Conservation (phyloP, 1,284 basidiomycete species). For the Microbotryum scabiosae region DNA sequence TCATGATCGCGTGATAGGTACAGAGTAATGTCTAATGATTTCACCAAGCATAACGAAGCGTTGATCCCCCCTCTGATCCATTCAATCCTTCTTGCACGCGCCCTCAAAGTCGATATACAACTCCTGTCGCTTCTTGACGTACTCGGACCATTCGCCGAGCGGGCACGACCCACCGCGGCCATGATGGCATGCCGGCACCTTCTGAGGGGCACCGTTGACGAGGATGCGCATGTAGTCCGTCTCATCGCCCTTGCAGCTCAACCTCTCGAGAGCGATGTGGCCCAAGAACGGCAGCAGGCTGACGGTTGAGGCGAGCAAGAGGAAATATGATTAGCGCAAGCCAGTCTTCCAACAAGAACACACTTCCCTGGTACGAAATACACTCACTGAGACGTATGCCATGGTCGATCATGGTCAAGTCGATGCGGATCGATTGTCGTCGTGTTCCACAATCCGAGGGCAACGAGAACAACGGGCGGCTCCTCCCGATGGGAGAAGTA, state of each 20-base stretch:
- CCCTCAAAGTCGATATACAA: constrained; percentile 31
- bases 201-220: constrained; percentile 43
- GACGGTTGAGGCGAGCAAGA: no score
- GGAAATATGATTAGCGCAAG: no score
- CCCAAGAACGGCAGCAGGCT: constrained; percentile 43
- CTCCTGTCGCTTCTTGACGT: constrained; percentile 37
- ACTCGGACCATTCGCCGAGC: constrained; percentile 38
- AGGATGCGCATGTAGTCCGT: constrained; percentile 40
- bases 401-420: constrained; percentile 36
- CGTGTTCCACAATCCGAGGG: constrained; percentile 44
- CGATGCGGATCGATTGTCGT: constrained; percentile 36
- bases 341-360: no score
- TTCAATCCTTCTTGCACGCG: constrained; percentile 22
- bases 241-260: constrained; percentile 32
- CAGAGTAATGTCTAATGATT: no score
- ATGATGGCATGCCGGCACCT: constrained; percentile 40
- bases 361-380: no score
- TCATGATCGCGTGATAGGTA: no score
- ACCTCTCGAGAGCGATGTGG: constrained; percentile 43
- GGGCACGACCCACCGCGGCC: constrained; percentile 40
- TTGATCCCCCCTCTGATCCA: no score
- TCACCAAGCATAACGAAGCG: no score
- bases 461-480: constrained; percentile 42
- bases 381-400: constrained; percentile 40
- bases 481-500: constrained; percentile 46